phyloP scores from a whole-genome alignment of 1,139 yeast species.

The Blastobotrys aristatus region DNA sequence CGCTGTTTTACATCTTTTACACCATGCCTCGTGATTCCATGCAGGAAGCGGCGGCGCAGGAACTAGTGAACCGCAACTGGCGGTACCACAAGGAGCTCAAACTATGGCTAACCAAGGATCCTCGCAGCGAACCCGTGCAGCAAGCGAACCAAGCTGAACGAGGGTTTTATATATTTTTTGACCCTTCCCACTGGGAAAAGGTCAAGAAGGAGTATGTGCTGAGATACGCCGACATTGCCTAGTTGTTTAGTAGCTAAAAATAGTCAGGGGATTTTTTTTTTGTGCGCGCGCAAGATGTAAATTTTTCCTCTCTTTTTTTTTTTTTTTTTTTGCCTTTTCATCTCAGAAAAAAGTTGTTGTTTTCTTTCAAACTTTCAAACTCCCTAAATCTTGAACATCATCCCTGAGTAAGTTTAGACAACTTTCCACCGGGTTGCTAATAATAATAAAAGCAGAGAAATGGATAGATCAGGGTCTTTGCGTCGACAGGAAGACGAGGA shows the following conservation, averaged over 20 bases:
- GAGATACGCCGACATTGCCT: conserved; percentile 41
- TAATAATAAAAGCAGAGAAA: too few species aligned
- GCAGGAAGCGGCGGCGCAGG: conserved; percentile 92
- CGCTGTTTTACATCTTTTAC: conserved; percentile 88
- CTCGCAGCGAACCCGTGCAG: conserved; percentile 81
- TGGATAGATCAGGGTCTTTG: conserved; percentile 17
- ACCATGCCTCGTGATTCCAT: conserved; percentile 89
- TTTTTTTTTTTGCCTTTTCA: too few species aligned
- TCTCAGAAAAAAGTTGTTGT: neutral
- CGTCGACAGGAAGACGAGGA: conserved; percentile 7
- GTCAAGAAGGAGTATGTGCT: conserved; percentile 52
- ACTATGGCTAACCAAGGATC: conserved; percentile 95
- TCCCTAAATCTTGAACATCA: too few species aligned
- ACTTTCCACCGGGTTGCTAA: too few species aligned
- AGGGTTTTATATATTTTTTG: conserved; percentile 94
- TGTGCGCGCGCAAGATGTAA: neutral
- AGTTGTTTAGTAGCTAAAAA: neutral
- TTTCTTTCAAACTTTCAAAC: too few species aligned
- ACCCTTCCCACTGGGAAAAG: conserved; percentile 94
- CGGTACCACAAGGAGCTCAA: conserved; percentile 92
- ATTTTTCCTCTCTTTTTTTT: too few species aligned
- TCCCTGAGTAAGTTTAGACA: too few species aligned
- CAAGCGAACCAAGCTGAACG: conserved; percentile 84
- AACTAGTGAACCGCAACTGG: conserved; percentile 86
- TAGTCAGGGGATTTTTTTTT: too few species aligned